Base-by-base conservation (phyloP, 78 protist genomes). In the Dictyostelium capitatum region DNA sequence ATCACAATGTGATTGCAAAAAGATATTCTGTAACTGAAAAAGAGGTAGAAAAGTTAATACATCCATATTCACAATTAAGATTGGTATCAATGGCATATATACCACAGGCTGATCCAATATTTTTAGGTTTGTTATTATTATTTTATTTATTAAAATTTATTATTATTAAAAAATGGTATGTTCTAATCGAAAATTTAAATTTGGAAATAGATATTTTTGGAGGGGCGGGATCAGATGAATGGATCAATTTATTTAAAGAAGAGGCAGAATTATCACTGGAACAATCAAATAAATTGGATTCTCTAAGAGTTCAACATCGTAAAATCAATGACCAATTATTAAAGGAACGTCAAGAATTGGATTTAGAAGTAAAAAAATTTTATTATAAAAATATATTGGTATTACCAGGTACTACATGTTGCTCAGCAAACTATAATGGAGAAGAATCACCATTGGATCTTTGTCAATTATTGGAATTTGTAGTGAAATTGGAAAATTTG, bases 391-490 rank as follows among this genome's bases (percentile, higher is more conserved):
- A 25, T n/a, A 25, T 62, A 25, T 25, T 62, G 23, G 80, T 25
- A 12, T 37, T 73, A 5, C 79, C 80, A n/a, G 74, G 23, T 28
- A n/a, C 30, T 8, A 72, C 87, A 25, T 32, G 23, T 11, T 62
- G 23, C 8, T 11, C n/a, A 25, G 11, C 43, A 25, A 37, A 23
- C 10, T 62, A 23, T 32, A 11, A 23, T 25, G 28, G 70, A 23
- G 23, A 56, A 4, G 70, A 62, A 23, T 2, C 46, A 2, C 77
- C 78, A 9, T 80, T 73, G n/a, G 75, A 57, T 62, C n/a, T 25
- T 8, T 17, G 47, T 47, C 83, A 85, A 53, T 54, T 85, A 11
- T 79, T 85, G 46, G 92, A 85, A 28, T 85, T 85, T 50, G 92
- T 73, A 2, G 4, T 37, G 2, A 85, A 83, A 53, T 75, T 85